These are phyloP conservation scores for Remersonia thermophila DNA, from an alignment of 2,329 filamentous ascomycete species.

Conservation along the genomic window DNA sequence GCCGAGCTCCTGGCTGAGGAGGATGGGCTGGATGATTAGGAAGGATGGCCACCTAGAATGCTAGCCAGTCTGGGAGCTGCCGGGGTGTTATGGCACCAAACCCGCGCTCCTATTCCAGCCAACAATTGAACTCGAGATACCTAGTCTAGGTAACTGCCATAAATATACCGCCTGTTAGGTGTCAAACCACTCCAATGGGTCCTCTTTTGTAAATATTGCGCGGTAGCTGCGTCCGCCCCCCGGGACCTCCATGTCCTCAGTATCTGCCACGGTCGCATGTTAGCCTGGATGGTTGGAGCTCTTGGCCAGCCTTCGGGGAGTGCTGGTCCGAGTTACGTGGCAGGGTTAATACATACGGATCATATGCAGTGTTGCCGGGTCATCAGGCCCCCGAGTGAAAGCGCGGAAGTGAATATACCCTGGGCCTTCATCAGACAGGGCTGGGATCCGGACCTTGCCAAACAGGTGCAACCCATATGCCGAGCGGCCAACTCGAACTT, in stretches of 20 bases:
- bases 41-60: too few relatives aligned
- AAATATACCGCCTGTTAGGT: constrained; percentile 19
- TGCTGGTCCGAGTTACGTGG: too few relatives aligned
- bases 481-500: constrained; percentile 32
- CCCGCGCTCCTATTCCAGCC: too few relatives aligned
- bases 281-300: too few relatives aligned
- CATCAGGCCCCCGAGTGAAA: constrained; percentile 30
- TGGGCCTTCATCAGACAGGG: constrained; percentile 24
- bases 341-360: constrained; percentile 21
- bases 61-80: too few relatives aligned
- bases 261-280: too few relatives aligned
- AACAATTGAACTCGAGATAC: too few relatives aligned
- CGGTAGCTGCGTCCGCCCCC: constrained; percentile 32
- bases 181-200: constrained; percentile 43
- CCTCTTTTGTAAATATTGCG: constrained; percentile 34
- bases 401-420: constrained; percentile 37
- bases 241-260: constrained; percentile 30
- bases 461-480: constrained; percentile 38
- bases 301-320: too few relatives aligned
- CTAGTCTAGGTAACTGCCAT: too few relatives aligned
- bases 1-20: constrained; percentile 61
- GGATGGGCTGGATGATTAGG: constrained; percentile 38
- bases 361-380: constrained; percentile 31
- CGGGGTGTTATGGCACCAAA: background rate
- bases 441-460: constrained; percentile 36